phyloP scores from a whole-genome alignment of 768 basidiomycete species.

The Pulveroboletus ravenelii region DNA sequence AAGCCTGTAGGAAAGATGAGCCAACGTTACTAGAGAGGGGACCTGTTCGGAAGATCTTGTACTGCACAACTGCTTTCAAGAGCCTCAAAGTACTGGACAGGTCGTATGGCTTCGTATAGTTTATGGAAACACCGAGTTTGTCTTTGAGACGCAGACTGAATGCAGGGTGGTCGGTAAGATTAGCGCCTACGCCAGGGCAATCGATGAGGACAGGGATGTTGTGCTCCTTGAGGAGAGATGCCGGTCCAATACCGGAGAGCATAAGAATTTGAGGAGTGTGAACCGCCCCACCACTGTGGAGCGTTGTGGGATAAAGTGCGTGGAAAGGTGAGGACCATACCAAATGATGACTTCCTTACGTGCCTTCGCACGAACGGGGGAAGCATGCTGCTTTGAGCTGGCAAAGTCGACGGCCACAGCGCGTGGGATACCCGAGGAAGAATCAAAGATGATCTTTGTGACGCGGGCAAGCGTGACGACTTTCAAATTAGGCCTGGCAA shows the following conservation, averaged over 20 bases:
- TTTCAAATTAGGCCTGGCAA: slow-evolving; percentile 60
- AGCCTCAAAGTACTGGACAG: slow-evolving; percentile 22
- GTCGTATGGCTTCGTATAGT: slow-evolving; percentile 32
- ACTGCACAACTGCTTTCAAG: slow-evolving; percentile 36
- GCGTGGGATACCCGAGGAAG: slow-evolving; percentile 34
- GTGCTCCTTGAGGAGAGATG: slow-evolving; percentile 46
- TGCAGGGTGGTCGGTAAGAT: slow-evolving; percentile 66
- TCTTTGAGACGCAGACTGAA: slow-evolving; percentile 51
- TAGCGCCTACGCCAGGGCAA: slow-evolving; percentile 68
- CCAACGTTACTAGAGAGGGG: slow-evolving; percentile 51
- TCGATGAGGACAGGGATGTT: slow-evolving; percentile 55
- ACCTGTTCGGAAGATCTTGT: slow-evolving; percentile 43
- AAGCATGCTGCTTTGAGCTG: slow-evolving; percentile 19
- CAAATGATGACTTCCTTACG: slow-evolving; percentile 58
- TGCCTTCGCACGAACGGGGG: slow-evolving; percentile 42
- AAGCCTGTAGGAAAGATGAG: not conserved
- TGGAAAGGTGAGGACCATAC: slow-evolving; percentile 32
- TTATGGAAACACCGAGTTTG: slow-evolving; percentile 41
- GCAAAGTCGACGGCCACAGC: slow-evolving; percentile 63
- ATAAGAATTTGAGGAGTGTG: slow-evolving; percentile 66
- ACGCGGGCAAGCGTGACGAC: slow-evolving; percentile 54
- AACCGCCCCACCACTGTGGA: slow-evolving; percentile 51
- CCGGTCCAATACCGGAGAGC: slow-evolving; percentile 75
- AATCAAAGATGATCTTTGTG: slow-evolving; percentile 55
- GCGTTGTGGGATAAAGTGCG: not conserved